Percentiles rank a stretch among this genome's conserved stretches.
phyloP scores from a whole-genome alignment of 345 rosid genomes.

The Linum lewisii region DNA sequence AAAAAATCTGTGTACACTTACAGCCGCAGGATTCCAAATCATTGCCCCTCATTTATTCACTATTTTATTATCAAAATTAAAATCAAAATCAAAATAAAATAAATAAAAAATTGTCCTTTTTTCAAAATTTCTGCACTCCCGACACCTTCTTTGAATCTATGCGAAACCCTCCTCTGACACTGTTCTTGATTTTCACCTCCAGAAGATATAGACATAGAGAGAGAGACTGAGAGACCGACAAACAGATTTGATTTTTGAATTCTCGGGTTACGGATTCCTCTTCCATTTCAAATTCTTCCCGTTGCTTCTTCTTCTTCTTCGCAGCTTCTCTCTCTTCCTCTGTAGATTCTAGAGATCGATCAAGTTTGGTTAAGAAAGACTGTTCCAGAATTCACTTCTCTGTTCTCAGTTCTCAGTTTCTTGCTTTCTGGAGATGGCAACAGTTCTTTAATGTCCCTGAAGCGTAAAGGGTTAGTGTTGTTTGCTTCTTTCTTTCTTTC shows the following conservation, averaged over 20 bases:
- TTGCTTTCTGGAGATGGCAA: conserved; percentile 28
- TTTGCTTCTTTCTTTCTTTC: conserved; percentile 24
- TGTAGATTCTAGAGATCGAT: neutral
- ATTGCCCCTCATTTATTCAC: conserved; percentile 17
- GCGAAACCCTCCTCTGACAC: conserved; percentile 37
- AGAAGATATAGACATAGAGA: conserved; percentile 16
- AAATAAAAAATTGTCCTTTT: neutral
- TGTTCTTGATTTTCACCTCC: conserved; percentile 15
- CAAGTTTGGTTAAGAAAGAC: conserved; percentile 6
- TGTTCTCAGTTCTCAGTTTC: too few species aligned
- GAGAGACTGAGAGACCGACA: conserved; percentile 9
- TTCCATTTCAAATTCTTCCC: neutral
- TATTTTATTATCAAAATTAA: too few species aligned
- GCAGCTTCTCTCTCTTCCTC: neutral
- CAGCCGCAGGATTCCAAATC: conserved; percentile 31
- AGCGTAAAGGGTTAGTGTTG: conserved; percentile 47
- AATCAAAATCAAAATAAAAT: neutral
- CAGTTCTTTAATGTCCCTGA: conserved; percentile 27
- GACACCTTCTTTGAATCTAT: conserved; percentile 12
- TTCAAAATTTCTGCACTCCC: neutral
- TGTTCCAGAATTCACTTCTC: too few species aligned
- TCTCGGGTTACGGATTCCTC: too few species aligned
- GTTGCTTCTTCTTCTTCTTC: conserved; percentile 4
- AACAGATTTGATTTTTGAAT: conserved; percentile 36
- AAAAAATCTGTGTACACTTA: conserved; percentile 8